These are phyloP conservation scores for Talaromyces ruber DNA, from an alignment of 495 filamentous ascomycete species.

Conservation along the genomic window DNA sequence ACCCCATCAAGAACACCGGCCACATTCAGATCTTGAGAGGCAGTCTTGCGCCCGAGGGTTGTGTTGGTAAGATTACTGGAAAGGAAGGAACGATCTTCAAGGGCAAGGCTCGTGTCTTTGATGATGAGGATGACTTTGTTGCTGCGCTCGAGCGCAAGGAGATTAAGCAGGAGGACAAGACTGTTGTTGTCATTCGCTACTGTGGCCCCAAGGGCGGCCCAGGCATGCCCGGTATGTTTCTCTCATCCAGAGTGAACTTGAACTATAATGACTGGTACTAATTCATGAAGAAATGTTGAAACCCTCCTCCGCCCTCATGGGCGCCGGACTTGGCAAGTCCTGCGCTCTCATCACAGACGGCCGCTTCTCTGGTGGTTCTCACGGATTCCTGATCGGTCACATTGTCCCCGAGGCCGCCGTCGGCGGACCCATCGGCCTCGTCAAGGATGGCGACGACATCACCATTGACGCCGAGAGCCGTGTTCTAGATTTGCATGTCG, in stretches of 20 bases:
- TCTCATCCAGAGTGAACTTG: neutral
- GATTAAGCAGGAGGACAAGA: conserved; percentile 95
- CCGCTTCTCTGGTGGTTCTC: conserved; percentile 40
- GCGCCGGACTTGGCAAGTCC: conserved; percentile 64
- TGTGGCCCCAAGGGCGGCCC: conserved; percentile 92
- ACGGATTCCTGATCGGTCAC: conserved; percentile 47
- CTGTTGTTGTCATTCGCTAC: conserved; percentile 95
- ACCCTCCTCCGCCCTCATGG: conserved; percentile 85
- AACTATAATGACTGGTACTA: neutral
- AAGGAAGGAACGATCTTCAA: conserved; percentile 90
- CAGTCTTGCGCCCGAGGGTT: conserved; percentile 80
- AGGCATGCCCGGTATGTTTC: conserved; percentile 69
- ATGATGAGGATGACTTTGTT: conserved; percentile 77
- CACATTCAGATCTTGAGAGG: conserved; percentile 97
- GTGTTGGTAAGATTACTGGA: conserved; percentile 96
- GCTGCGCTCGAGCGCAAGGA: conserved; percentile 67
- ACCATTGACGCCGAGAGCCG: conserved; percentile 47
- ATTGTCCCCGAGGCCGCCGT: conserved; percentile 50
- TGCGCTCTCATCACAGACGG: conserved; percentile 46
- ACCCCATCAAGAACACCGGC: conserved; percentile 89
- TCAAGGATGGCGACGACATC: conserved; percentile 47
- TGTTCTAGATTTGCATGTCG: conserved; percentile 39
- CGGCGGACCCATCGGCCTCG: conserved; percentile 47
- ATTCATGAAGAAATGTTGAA: conserved; percentile 62
- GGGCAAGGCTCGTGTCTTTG: conserved; percentile 81